Percentiles rank a stretch among this genome's conserved stretches.
Evolutionary conservation across 2,329 filamentous ascomycete genomes (phyloP).

Genomic region (Cladobotryum protrusum): DNA sequence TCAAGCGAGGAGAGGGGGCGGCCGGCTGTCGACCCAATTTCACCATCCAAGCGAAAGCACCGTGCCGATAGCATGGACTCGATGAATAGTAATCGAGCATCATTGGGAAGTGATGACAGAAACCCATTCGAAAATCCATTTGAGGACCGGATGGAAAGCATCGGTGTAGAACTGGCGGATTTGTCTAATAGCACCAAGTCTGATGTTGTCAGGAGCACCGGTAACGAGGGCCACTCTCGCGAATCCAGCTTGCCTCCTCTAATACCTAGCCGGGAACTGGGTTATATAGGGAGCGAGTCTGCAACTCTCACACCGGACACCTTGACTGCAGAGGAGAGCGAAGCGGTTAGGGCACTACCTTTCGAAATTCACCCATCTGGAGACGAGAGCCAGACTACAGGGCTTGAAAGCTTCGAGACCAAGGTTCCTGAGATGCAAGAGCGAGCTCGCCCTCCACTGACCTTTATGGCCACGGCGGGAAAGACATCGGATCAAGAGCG

Average conservation of each 20-base stretch:
- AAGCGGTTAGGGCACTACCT: constrained; percentile 3
- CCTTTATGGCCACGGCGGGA: constrained; percentile 19
- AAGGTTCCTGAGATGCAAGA: constrained; percentile 41
- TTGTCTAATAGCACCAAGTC: constrained; percentile 11
- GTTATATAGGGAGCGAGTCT: constrained; percentile 18
- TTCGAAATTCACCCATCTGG: not conserved
- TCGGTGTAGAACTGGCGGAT: constrained; percentile 23
- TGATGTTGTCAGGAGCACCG: constrained; percentile 14
- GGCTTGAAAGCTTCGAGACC: constrained; percentile 13
- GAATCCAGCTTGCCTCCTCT: constrained; percentile 12
- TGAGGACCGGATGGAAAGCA: constrained; percentile 18
- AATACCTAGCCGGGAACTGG: constrained; percentile 11
- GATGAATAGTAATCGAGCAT: constrained; percentile 41
- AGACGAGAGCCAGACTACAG: not conserved
- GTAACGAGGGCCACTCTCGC: constrained; percentile 11
- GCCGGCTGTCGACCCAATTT: constrained; percentile 33
- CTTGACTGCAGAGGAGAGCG: constrained; percentile 16
- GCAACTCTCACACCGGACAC: constrained; percentile 21
- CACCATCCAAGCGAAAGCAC: constrained; percentile 41
- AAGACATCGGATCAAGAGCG: constrained; percentile 17
- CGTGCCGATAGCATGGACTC: constrained; percentile 41
- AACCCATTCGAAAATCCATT: constrained; percentile 27
- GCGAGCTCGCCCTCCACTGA: constrained; percentile 22
- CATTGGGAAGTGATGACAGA: constrained; percentile 35
- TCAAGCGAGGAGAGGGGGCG: constrained; percentile 14